Conservation (phyloP, 805 yeast genomes). For the Saccharomycopsis schoenii region DNA sequence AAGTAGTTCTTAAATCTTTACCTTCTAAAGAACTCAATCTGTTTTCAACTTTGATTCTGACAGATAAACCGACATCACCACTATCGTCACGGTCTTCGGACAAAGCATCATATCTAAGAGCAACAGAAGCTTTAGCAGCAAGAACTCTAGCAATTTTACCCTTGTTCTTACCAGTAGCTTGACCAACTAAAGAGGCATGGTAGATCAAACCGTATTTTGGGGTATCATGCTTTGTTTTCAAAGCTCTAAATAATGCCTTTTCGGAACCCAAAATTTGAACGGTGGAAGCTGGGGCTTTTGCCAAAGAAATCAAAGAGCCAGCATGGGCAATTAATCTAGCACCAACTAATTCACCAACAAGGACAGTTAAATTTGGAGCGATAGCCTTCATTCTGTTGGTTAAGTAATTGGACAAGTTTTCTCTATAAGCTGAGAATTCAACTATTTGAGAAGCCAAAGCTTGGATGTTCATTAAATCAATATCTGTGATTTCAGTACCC, state of each 20-base stretch:
- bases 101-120: conserved; percentile 91
- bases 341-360: conserved; percentile 97
- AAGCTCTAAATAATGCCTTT: conserved; percentile 96
- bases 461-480: conserved; percentile 78
- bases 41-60: conserved; percentile 87
- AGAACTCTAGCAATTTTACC: conserved; percentile 98
- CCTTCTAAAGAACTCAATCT: conserved; percentile 95
- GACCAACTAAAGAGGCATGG: conserved; percentile 96
- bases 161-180: conserved; percentile 95
- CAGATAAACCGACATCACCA: conserved; percentile 86
- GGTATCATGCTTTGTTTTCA: conserved; percentile 96
- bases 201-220: conserved; percentile 96
- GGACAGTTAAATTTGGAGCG: conserved; percentile 93
- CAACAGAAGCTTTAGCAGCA: conserved; percentile 97
- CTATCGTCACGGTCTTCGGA: conserved; percentile 95
- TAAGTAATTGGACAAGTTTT: conserved; percentile 85
- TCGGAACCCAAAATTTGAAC: conserved; percentile 98
- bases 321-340: conserved; percentile 97
- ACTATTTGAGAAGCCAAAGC: conserved; percentile 94
- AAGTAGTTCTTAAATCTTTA: conserved; percentile 85
- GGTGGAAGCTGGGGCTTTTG: conserved; percentile 98
- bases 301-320: conserved; percentile 86
- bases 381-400: conserved; percentile 96
- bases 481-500: conserved; percentile 97
- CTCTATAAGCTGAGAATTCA: conserved; percentile 93